These are phyloP conservation scores for Zasmidium citrigriseum DNA, from an alignment of 2,329 filamentous ascomycete species.

Conservation along the genomic window DNA sequence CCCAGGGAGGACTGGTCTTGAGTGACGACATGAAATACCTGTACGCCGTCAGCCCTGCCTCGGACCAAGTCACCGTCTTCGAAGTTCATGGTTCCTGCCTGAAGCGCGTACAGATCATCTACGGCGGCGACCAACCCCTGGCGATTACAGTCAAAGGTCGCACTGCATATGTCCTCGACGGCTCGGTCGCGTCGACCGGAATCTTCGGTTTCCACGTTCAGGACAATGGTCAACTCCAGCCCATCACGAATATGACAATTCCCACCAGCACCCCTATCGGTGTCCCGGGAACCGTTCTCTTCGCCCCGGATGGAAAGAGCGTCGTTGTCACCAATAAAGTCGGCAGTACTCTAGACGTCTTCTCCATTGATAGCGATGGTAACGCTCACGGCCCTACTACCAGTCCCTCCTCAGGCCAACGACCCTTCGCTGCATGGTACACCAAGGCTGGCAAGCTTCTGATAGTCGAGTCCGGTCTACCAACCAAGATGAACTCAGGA, in stretches of 20 bases:
- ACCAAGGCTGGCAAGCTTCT: not conserved
- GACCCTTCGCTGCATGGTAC: not conserved
- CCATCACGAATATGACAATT: not conserved
- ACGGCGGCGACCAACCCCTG: not conserved
- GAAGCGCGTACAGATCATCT: not conserved
- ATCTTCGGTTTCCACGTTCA: not conserved
- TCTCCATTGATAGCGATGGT: not conserved
- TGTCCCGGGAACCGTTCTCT: not conserved
- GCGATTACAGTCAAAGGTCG: not conserved
- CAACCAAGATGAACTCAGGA: not conserved
- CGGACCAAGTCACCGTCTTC: not conserved
- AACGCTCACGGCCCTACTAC: not conserved
- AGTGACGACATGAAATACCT: not conserved
- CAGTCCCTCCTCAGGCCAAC: not conserved
- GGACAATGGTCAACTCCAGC: not conserved
- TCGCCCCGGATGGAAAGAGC: not conserved
- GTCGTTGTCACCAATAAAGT: not conserved
- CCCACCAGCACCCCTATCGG: not conserved
- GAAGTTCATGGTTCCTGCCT: not conserved
- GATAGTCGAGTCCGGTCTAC: not conserved
- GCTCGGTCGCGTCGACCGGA: not conserved
- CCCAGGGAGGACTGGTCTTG: not conserved
- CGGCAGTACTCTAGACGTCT: not conserved
- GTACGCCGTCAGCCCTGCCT: not conserved
- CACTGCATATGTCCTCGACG: not conserved